Percentiles rank a stretch among this genome's conserved stretches.
Conservation (phyloP, 2,329 filamentous ascomycete species). For the Dothidotthia symphoricarpi region DNA sequence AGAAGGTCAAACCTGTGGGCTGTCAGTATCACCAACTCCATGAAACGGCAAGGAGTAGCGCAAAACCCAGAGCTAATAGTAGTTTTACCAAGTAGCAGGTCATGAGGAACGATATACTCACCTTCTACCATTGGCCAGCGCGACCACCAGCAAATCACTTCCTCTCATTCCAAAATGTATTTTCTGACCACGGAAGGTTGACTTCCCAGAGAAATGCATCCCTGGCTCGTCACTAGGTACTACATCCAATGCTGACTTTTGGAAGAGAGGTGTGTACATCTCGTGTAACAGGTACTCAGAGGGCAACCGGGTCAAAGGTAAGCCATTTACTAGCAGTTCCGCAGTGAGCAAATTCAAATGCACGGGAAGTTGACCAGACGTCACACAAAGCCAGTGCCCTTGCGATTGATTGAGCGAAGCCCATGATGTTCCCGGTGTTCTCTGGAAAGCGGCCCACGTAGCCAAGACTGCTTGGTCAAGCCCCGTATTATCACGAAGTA, state of each 20-base stretch:
- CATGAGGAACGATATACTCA: constrained; percentile 1
- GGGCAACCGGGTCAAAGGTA: constrained; percentile 51
- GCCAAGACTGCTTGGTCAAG: constrained; percentile 17
- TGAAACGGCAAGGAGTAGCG: too few relatives aligned
- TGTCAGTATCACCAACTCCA: not conserved
- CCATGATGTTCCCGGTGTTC: constrained; percentile 9
- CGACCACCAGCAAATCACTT: constrained; percentile 24
- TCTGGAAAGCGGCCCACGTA: constrained; percentile 23
- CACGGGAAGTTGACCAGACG: constrained; percentile 7
- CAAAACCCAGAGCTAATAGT: too few relatives aligned
- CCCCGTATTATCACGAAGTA: constrained; percentile 5
- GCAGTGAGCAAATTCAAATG: constrained; percentile 55
- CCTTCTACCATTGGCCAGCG: constrained; percentile 4
- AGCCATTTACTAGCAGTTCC: constrained; percentile 54
- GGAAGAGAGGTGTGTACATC: constrained; percentile 49
- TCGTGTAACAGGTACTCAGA: constrained; percentile 44
- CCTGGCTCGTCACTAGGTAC: constrained; percentile 42
- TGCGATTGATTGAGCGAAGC: constrained; percentile 2
- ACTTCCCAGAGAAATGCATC: constrained; percentile 46
- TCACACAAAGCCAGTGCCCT: constrained; percentile 38
- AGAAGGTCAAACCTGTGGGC: constrained; percentile 32
- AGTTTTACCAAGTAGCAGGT: too few relatives aligned
- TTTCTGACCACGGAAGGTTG: constrained; percentile 11
- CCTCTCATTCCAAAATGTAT: constrained; percentile 41
- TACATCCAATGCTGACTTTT: constrained; percentile 43